Evolutionary conservation across 1,284 basidiomycete species (phyloP), one percentile per base, ranked within the genome.

Genomic region (Pascua guehoae): DNA sequence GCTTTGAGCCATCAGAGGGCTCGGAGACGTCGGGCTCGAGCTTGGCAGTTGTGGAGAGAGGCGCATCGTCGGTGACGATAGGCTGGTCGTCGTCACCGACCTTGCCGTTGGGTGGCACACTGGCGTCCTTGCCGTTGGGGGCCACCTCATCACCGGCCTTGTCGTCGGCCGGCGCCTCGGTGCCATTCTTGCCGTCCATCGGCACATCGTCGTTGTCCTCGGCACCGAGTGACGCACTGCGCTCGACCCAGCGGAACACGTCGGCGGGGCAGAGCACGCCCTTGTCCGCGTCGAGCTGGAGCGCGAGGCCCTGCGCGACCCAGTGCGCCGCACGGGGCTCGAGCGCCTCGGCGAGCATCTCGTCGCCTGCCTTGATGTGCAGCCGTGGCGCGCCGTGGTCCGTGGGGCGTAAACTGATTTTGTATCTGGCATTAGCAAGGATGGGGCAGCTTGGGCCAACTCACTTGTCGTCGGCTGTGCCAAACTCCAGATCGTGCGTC

Each of bases 401-500:
- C 37, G 41, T 46, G 10, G 41, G 40, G 4, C n/a, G 36, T 5
- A 62, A 51, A 1, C 43, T 24, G 5, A 62, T 38, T 42, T 32
- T 37, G 53, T 57, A 62, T 5, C 57, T 58, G 44, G 12, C 1
- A 49, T 54, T 49, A 58, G 57, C 17, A 37, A 4, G 14, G 8
- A 2, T 8, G 17, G 24, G 24, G 24, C 4, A 32, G 24, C n/a
- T n/a, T 32, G 36, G 10, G 2, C 8, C 5, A n/a, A 46, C 57
- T 49, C 24, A 59, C 49, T n/a, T 40, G 24, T 60, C 61, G 8
- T n/a, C 14, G n/a, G 5, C 24, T 32, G 40, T 45, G 42, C 53
- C 52, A 14, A 63, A 53, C 45, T 51, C 43, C 12, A 63, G 51
- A 12, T 58, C 44, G 44, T 63, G 58, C 32, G 58, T 58, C 58